Base-by-base conservation (phyloP, 1,284 basidiomycete genomes). In the Boletus holoroseus region DNA sequence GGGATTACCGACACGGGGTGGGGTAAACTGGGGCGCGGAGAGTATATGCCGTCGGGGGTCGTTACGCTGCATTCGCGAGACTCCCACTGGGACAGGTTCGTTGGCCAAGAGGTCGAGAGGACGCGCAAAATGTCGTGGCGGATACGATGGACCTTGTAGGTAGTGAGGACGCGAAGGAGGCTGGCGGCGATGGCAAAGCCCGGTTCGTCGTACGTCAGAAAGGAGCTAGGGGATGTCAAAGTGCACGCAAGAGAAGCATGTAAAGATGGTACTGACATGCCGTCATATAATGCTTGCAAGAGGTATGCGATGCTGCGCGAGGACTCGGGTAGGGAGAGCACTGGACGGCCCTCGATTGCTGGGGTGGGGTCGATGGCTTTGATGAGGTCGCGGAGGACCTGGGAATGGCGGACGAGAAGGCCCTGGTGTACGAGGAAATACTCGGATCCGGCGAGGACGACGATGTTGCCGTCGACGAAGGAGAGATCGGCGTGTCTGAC, bases 391-490 rank as follows among this genome's bases (percentile, higher is more conserved):
- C 63, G 59, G 7, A 86, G 67, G 20, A 76, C 71, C 1, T 62
- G 56, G 0, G 85, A 88, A 57, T 85, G 83, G 12, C 81, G 77
- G 44, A 69, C 74, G 15, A 88, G 68, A 13, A 86, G 66, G n/a
- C 83, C 82, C 56, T 71, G 71, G 62, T 88, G 85, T 5, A 88
- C 80, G 47, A 84, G 61, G 58, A 87, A 88, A 62, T 84, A 85
- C 47, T 70, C 70, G 2, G 69, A 59, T 5, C 71, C 76, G 39
- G 81, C 71, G 42, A 82, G 71, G 37, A 88, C 61, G 22, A 76
- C 82, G 37, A 87, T 64, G 58, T 84, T 85, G 28, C 82, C 85
- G 61, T 86, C 85, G 24, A 71, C 69, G 57, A 88, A 85, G 60
- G 71, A 82, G n/a, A 85, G 68, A 47, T 79, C 74, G 7, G 74